Evolutionary conservation across 345 rosid species (phyloP), one percentile per base, ranked within the genome.

Genomic region (Populus alba): DNA sequence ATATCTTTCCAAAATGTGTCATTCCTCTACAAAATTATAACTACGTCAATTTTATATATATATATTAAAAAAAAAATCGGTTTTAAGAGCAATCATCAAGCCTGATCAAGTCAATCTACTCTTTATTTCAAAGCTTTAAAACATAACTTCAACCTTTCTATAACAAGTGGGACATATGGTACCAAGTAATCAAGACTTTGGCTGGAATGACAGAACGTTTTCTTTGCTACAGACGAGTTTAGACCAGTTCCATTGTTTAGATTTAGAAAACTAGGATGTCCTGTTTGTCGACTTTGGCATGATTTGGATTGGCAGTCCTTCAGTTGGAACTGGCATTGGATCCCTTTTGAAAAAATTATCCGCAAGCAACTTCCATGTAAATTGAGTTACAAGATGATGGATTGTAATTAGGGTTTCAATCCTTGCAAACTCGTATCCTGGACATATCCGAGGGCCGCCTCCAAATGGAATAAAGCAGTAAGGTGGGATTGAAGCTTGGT

Each of bases 361-460:
- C 3, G 86, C 74, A 39, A 76, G 68, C 51, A 77, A 25, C 73
- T 87, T 85, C 90, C 90, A 87, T 2, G 88, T 57, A 66, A 86
- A 91, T 18, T 63, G 83, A 70, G 88, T 88, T 55, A 90, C 83
- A 55, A 90, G 83, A 72, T 82, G 79, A 80, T 89, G 92, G 73
- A 87, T 80, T 0, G 83, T 43, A 37, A 86, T 83, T 1, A 87
- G 86, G 25, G 83, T 85, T 82, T 90, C 91, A 8, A 85, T 80
- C 86, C 83, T 85, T 33, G 89, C 90, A 78, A 87, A 85, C 76
- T 86, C 90, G 7, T 78, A 68, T 72, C 91, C 88, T n/a, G 93
- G 91, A 81, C 93, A 87, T 17, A 84, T 87, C 75, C 86, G 84
- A 23, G 88, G 85, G 4, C 88, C 91, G 10, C 80, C 91, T 51